These are phyloP conservation scores for Stemphylium vesicarium DNA, from an alignment of 2,329 filamentous ascomycete species.

Conservation along the genomic window DNA sequence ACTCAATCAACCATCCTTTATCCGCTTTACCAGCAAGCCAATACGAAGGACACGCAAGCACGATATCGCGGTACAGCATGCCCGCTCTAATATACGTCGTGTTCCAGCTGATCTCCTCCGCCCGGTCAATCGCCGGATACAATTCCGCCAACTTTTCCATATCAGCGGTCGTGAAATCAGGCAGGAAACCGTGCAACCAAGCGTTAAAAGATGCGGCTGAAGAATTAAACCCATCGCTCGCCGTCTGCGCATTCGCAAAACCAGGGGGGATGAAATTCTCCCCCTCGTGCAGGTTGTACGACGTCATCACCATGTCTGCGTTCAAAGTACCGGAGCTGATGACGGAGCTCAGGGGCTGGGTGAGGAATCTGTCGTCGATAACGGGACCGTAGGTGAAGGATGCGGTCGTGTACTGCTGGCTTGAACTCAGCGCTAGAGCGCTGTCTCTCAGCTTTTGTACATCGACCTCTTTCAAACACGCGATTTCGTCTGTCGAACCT, in stretches of 20 bases:
- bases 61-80: slow-evolving; percentile 63
- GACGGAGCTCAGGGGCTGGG: slow-evolving; percentile 55
- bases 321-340: slow-evolving; percentile 51
- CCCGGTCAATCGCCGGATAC: slow-evolving; percentile 58
- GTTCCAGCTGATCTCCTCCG: slow-evolving; percentile 60
- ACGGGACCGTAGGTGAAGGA: slow-evolving; percentile 68
- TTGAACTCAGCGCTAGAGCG: slow-evolving; percentile 56
- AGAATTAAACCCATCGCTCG: slow-evolving; percentile 57
- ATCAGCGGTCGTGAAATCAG: slow-evolving; percentile 52
- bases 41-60: slow-evolving; percentile 65
- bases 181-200: slow-evolving; percentile 64
- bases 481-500: slow-evolving; percentile 51
- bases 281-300: slow-evolving; percentile 69
- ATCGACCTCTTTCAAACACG: slow-evolving; percentile 62
- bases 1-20: slow-evolving; percentile 63
- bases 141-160: slow-evolving; percentile 50
- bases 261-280: slow-evolving; percentile 65
- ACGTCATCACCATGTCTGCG: slow-evolving; percentile 57
- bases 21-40: slow-evolving; percentile 60
- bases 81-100: slow-evolving; percentile 61
- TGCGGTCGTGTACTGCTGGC: slow-evolving; percentile 61
- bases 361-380: slow-evolving; percentile 63
- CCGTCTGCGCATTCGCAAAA: slow-evolving; percentile 45
- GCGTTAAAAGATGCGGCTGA: slow-evolving; percentile 57
- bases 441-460: slow-evolving; percentile 62